phyloP scores from a whole-genome alignment of 129 eudicot species.

The Ambrosia artemisiifolia region DNA sequence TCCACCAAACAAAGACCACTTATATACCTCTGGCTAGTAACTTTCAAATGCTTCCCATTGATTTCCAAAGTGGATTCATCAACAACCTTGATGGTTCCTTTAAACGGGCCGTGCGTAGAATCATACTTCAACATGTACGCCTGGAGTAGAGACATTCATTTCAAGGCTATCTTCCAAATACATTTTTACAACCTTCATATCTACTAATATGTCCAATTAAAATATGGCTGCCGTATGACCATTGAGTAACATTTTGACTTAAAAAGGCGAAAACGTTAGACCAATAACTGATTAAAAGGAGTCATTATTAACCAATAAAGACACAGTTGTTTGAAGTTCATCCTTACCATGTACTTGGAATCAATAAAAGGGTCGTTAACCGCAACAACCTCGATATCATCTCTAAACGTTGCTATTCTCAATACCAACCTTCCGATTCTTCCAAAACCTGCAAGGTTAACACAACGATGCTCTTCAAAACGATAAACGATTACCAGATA shows the following conservation, averaged over 20 bases:
- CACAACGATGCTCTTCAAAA: background rate
- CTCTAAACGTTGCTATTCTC: conserved; percentile 83
- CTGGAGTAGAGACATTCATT: conserved; percentile 33
- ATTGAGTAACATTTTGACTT: background rate
- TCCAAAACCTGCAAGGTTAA: conserved; percentile 69
- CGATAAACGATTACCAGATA: background rate
- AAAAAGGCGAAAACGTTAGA: background rate
- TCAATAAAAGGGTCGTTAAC: conserved; percentile 96
- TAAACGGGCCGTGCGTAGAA: conserved; percentile 92
- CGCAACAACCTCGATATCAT: conserved; percentile 94
- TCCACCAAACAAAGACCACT: background rate
- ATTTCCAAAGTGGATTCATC: conserved; percentile 91
- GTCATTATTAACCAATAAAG: background rate
- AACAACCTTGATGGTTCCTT: conserved; percentile 68
- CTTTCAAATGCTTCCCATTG: conserved; percentile 79
- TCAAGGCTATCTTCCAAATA: conserved; percentile 10
- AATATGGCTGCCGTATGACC: background rate
- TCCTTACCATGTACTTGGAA: conserved; percentile 80
- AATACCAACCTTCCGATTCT: conserved; percentile 92
- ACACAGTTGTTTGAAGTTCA: conserved; percentile 3
- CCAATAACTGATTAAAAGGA: conserved; percentile 1
- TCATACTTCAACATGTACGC: conserved; percentile 99
- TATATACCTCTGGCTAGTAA: conserved; percentile 76
- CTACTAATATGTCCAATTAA: background rate
- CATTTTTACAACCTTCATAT: background rate